Evolutionary conservation across 2,329 filamentous ascomycete genomes (phyloP).

Genomic region (Ophiostoma ips): DNA sequence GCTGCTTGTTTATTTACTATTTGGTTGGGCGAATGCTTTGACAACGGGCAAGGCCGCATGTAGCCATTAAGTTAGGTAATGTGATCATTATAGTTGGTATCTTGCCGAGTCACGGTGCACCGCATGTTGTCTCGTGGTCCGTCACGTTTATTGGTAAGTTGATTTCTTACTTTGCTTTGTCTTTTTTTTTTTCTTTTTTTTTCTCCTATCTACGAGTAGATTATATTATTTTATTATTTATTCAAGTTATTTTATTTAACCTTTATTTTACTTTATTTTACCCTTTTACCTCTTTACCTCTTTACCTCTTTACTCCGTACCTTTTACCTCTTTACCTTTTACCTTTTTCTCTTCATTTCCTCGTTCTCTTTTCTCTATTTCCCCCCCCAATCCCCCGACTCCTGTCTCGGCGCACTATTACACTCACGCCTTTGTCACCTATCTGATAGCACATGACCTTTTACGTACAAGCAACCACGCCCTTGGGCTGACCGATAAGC

Average conservation of each 20-base stretch:
- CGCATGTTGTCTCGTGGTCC: too few species aligned
- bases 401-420: too few species aligned
- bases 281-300: neutral
- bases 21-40: neutral
- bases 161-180: neutral
- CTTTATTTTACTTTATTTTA: neutral
- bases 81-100: too few species aligned
- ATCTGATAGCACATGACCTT: conserved; percentile 1
- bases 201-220: neutral
- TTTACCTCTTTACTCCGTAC: too few species aligned
- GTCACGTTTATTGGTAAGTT: neutral
- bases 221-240: neutral
- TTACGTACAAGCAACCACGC: conserved; percentile 3
- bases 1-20: neutral
- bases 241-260: neutral
- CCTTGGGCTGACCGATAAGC: neutral
- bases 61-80: too few species aligned
- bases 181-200: neutral
- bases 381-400: too few species aligned
- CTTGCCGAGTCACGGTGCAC: too few species aligned
- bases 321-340: neutral
- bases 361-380: neutral
- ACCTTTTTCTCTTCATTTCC: neutral
- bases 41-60: neutral
- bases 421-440: too few species aligned